Evolutionary conservation across 257 asterid species (phyloP), one percentile per base, ranked within the genome.

Genomic region (Datura wrightii): DNA sequence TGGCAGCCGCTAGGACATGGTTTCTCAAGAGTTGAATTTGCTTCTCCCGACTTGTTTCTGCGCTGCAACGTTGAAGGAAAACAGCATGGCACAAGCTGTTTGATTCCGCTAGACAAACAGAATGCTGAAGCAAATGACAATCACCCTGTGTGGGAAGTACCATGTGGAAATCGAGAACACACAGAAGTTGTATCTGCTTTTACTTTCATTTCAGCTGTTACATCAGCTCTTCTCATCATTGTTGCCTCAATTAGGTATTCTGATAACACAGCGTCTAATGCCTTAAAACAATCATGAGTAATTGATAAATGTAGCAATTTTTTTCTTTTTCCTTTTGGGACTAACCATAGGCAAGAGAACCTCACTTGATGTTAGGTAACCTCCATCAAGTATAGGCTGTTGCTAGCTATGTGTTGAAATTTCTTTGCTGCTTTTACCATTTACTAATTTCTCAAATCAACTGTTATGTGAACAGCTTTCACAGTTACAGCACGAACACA

Each of bases 151-250:
- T 96, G 99, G 99, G 94, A 94, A 76, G 91, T 94, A 80, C 98
- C 99, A 6, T 91, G 96, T 82, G 99, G 98, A 53, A 86, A 79
- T 14, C 88, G 88, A 88, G 91, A 90, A 79, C 98, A 94, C 80
- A 89, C 94, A 8, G 60, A 80, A 58, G 76, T 90, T 15, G 97
- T 96, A 54, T 90, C 94, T 34, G 83, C 87, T 52, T 86, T 92
- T 85, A 96, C 98, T 16, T 94, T 94, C 55, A 79, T 89, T 7
- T 90, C 86, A 63, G 98, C 98, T n/a, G 53, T 89, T 74, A 69
- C 87, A 15, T 84, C 93, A 14, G 92, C 97, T 84, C 85, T 91
- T 85, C 87, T 93, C 10, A 69, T 69, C 31, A 69, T 69, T 69
- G 52, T 79, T 66, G 18, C 93, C 44, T 90, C 98, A 34, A 5